A percentile compares a stretch with the other conserved stretches of the same genome.
Evolutionary conservation across 768 basidiomycete species (phyloP).

Genomic region (Holtermanniella nyarrowii): DNA sequence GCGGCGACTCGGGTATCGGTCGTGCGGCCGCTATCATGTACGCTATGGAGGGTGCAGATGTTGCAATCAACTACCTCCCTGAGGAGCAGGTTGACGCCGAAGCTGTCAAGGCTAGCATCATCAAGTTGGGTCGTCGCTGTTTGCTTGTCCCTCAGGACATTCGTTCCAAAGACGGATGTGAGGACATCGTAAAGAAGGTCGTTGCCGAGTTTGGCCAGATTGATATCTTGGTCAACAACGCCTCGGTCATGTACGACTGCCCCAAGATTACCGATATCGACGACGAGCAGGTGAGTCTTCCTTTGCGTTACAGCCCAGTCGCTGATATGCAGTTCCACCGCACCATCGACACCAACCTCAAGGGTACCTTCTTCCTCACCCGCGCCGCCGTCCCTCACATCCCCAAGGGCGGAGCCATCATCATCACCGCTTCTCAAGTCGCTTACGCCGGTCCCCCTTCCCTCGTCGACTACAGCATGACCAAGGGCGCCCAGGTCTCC

Average conservation of each 20-base stretch:
- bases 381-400: constrained; percentile 53
- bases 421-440: constrained; percentile 51
- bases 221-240: constrained; percentile 56
- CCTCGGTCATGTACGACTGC: constrained; percentile 47
- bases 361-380: constrained; percentile 52
- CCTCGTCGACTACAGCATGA: constrained; percentile 49
- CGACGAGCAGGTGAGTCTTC: constrained; percentile 47
- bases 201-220: constrained; percentile 41
- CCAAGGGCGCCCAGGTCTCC: constrained; percentile 49
- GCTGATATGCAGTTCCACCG: constrained; percentile 47
- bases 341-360: constrained; percentile 52
- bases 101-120: constrained; percentile 26
- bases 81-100: constrained; percentile 49
- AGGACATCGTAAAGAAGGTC: constrained; percentile 34
- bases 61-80: constrained; percentile 47
- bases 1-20: constrained; percentile 49
- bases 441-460: constrained; percentile 38
- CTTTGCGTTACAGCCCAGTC: too few species aligned
- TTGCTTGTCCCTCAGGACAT: constrained; percentile 39
- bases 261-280: constrained; percentile 39
- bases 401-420: constrained; percentile 52
- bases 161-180: constrained; percentile 37
- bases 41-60: constrained; percentile 43
- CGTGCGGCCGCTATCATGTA: constrained; percentile 45
- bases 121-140: constrained; percentile 24